These are phyloP conservation scores for Auricularia sp. DNA, from an alignment of 768 basidiomycete species.

Conservation along the genomic window DNA sequence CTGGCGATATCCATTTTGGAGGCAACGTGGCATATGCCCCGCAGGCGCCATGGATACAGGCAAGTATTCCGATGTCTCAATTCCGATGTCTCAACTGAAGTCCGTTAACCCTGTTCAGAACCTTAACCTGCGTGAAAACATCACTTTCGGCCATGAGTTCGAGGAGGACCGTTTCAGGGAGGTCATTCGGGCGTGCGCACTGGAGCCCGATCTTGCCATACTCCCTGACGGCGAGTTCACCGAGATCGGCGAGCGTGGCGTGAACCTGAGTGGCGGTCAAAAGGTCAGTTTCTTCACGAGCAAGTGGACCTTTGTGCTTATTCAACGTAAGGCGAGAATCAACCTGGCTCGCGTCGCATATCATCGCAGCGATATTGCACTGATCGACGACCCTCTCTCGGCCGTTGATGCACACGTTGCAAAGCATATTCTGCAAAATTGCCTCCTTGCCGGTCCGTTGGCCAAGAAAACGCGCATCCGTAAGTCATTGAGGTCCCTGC, in stretches of 20 bases:
- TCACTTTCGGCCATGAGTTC: conserved; percentile 59
- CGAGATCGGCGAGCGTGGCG: conserved; percentile 71
- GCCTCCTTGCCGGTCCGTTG: conserved; percentile 44
- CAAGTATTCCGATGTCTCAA: conserved; percentile 30
- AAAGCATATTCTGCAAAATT: conserved; percentile 55
- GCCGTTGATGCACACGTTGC: conserved; percentile 75
- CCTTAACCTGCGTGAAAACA: conserved; percentile 55
- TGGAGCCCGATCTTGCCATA: conserved; percentile 62
- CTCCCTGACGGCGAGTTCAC: conserved; percentile 61
- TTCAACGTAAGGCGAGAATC: conserved; percentile 39
- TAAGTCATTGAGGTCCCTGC: background rate
- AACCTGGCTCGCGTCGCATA: conserved; percentile 72
- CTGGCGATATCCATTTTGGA: conserved; percentile 48
- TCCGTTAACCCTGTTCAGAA: background rate
- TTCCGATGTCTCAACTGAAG: background rate
- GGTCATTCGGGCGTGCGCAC: conserved; percentile 54
- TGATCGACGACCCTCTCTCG: conserved; percentile 74
- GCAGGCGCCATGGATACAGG: conserved; percentile 51
- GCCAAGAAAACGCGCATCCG: conserved; percentile 45
- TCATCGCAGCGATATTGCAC: conserved; percentile 57
- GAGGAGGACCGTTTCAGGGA: conserved; percentile 52
- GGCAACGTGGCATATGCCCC: conserved; percentile 51
- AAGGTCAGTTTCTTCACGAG: conserved; percentile 36
- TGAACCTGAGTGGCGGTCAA: conserved; percentile 60
- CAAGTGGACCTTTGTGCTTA: conserved; percentile 14